phyloP scores from a whole-genome alignment of 2,329 filamentous ascomycete species.

The Ascochyta rabiei region DNA sequence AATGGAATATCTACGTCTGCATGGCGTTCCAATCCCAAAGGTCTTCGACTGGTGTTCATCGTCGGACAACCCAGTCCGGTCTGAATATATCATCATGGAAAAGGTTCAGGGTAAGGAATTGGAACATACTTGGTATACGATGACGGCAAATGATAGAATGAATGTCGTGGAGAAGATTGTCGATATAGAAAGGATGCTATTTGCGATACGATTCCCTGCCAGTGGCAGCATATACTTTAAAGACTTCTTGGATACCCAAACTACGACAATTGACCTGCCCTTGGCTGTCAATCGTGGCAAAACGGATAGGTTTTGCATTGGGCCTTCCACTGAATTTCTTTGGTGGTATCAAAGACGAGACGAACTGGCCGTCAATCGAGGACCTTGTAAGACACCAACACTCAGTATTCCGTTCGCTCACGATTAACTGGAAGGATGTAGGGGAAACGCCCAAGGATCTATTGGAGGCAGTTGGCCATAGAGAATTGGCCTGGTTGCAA shows the following conservation, averaged over 20 bases:
- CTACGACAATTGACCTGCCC: slow-evolving; percentile 18
- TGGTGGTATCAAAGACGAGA: slow-evolving; percentile 32
- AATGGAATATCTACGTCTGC: slow-evolving; percentile 36
- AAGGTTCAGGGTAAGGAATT: slow-evolving; percentile 27
- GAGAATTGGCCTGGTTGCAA: too few relatives aligned
- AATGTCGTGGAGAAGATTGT: slow-evolving; percentile 26
- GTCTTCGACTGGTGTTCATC: slow-evolving; percentile 28
- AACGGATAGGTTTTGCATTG: slow-evolving; percentile 27
- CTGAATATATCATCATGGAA: slow-evolving; percentile 44
- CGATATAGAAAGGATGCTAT: slow-evolving; percentile 28
- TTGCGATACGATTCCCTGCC: slow-evolving; percentile 24
- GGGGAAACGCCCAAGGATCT: slow-evolving; percentile 24
- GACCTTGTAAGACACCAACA: slow-evolving; percentile 24
- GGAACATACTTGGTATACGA: slow-evolving; percentile 27
- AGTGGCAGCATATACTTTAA: slow-evolving; percentile 35
- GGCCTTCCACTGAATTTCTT: slow-evolving; percentile 20
- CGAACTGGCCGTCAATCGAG: slow-evolving; percentile 26
- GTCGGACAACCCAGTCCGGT: slow-evolving; percentile 28
- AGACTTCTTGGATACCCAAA: slow-evolving; percentile 13
- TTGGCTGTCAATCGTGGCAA: background rate
- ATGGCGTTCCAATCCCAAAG: slow-evolving; percentile 33
- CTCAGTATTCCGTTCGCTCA: too few relatives aligned
- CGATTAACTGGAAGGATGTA: too few relatives aligned
- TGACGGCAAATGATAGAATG: slow-evolving; percentile 27
- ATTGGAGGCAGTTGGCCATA: too few relatives aligned